phyloP scores from a whole-genome alignment of 2,329 filamentous ascomycete species.

The Cercospora sp. region DNA sequence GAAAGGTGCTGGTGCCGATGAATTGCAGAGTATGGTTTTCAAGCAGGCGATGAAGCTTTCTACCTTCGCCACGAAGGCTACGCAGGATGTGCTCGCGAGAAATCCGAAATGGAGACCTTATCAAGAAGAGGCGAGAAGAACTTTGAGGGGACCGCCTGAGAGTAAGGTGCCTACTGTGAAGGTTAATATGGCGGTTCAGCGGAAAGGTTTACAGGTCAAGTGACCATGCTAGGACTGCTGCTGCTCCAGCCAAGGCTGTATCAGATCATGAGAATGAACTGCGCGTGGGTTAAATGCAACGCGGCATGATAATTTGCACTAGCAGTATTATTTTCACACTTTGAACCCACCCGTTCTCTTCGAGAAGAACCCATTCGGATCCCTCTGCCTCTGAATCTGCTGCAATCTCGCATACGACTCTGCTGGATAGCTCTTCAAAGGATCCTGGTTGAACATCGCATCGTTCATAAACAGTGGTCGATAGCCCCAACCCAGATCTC shows the following conservation, averaged over 20 bases:
- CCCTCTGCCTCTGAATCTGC: conserved; percentile 24
- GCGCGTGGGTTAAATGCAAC: neutral
- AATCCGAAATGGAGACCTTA: conserved; percentile 33
- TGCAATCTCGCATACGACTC: conserved; percentile 24
- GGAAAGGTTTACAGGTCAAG: conserved; percentile 17
- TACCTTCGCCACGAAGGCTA: conserved; percentile 26
- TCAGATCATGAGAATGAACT: too few relatives aligned
- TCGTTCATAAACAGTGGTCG: conserved; percentile 33
- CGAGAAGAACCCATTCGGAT: conserved; percentile 29
- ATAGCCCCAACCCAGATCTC: conserved; percentile 21
- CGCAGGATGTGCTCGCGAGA: conserved; percentile 32
- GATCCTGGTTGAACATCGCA: conserved; percentile 32
- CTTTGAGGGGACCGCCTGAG: conserved; percentile 22
- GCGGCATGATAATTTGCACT: neutral
- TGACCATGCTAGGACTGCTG: neutral
- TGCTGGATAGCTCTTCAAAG: conserved; percentile 24
- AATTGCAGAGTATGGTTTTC: conserved; percentile 28
- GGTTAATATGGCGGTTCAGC: conserved; percentile 32
- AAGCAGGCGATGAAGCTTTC: conserved; percentile 31
- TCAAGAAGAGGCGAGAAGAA: conserved; percentile 24
- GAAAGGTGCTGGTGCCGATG: conserved; percentile 25
- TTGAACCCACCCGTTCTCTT: conserved; percentile 27
- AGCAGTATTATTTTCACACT: conserved; percentile 8
- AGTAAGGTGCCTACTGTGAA: conserved; percentile 31
- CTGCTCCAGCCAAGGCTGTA: neutral